A percentile compares a stretch with the other conserved stretches of the same genome.
These are phyloP conservation scores for Aspergillus novoparasiticus DNA, from an alignment of 2,329 filamentous ascomycete species.

Conservation along the genomic window DNA sequence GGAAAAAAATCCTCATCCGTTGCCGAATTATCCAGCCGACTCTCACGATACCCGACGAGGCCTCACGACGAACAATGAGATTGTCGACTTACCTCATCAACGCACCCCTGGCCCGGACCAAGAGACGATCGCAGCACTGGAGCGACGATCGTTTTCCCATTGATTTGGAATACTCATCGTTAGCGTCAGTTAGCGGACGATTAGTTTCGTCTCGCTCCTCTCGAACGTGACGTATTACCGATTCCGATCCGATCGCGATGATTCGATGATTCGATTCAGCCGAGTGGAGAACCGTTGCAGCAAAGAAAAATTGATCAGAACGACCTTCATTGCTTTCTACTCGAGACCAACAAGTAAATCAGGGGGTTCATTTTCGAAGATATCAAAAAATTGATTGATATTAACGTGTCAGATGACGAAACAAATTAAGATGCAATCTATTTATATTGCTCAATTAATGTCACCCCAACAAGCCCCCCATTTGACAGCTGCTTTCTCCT, in stretches of 20 bases:
- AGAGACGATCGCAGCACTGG: neutral
- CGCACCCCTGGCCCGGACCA: neutral
- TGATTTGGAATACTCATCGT: slow-evolving; percentile 24
- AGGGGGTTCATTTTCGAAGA: neutral
- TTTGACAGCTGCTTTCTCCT: neutral
- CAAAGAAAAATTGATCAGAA: neutral
- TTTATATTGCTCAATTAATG: slow-evolving; percentile 1
- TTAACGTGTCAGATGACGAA: neutral
- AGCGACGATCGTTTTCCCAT: slow-evolving; percentile 6
- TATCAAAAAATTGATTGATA: neutral
- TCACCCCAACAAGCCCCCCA: neutral
- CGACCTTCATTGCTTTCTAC: no score
- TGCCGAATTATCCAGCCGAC: neutral
- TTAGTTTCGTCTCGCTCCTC: neutral
- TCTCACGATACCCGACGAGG: neutral
- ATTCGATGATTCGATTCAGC: neutral
- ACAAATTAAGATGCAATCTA: slow-evolving; percentile 1
- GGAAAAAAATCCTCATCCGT: neutral
- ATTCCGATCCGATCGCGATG: slow-evolving; percentile 13
- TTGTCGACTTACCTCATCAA: neutral
- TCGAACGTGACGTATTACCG: slow-evolving; percentile 18
- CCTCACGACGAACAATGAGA: neutral
- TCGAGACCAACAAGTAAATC: neutral
- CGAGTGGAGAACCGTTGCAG: slow-evolving; percentile 1
- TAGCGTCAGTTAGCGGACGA: slow-evolving; percentile 13